These are phyloP conservation scores for Ichthyophthirius multifiliis DNA, from an alignment of 169 alveolate genomes.

Conservation along the genomic window DNA sequence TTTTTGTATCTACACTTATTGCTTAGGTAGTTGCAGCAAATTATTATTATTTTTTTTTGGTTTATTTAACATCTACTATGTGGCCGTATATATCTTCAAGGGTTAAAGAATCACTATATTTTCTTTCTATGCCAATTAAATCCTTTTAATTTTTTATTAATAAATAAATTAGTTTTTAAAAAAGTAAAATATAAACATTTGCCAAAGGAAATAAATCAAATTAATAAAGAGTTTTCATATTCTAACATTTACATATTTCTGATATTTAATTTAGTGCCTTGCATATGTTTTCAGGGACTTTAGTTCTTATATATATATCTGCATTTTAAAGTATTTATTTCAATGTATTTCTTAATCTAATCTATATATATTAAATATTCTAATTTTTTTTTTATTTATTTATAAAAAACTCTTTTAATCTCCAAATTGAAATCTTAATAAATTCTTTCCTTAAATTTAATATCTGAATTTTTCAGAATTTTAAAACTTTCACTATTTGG, in stretches of 20 bases:
- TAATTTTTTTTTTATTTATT: too few species aligned
- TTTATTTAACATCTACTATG: constrained; percentile 14
- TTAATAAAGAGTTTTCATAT: constrained; percentile 43
- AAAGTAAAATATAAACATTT: not conserved
- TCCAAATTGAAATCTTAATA: constrained; percentile 69
- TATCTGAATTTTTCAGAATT: constrained; percentile 51
- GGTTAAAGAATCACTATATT: constrained; percentile 74
- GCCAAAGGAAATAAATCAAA: constrained; percentile 68
- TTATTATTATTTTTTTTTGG: not conserved
- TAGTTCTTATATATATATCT: constrained; percentile 72
- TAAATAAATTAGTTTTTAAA: not conserved
- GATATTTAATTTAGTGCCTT: constrained; percentile 66
- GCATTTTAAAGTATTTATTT: constrained; percentile 61
- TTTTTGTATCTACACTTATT: not conserved
- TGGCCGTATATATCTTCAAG: constrained; percentile 73
- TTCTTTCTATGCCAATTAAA: constrained; percentile 67
- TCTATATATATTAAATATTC: not conserved
- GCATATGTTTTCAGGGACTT: constrained; percentile 72
- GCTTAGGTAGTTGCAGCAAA: not conserved
- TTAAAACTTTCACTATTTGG: constrained; percentile 9
- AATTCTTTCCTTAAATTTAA: constrained; percentile 62
- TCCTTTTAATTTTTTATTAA: not conserved
- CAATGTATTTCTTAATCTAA: constrained; percentile 68
- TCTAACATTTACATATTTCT: constrained; percentile 54
- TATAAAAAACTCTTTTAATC: constrained; percentile 52